Evolutionary conservation across 2,329 filamentous ascomycete species (phyloP).

Genomic region (Trichoderma arundinaceum): DNA sequence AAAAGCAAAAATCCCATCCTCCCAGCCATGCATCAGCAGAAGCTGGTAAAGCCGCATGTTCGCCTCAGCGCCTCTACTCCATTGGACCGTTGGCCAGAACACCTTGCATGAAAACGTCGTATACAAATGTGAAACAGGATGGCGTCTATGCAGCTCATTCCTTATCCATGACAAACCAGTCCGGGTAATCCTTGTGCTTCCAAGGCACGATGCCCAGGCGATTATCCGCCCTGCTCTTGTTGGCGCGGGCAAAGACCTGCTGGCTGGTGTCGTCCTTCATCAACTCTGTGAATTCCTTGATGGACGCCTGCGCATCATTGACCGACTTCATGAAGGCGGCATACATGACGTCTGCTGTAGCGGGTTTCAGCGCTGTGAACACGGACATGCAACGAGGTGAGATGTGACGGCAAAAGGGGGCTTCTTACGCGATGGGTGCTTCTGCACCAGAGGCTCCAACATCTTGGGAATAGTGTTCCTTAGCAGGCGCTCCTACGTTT

Average conservation of each 20-base stretch:
- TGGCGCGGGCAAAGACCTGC: slow-evolving; percentile 58
- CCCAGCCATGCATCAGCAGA: neutral
- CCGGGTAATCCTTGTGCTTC: slow-evolving; percentile 63
- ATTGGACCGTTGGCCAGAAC: neutral
- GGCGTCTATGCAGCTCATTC: slow-evolving; percentile 31
- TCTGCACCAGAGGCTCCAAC: slow-evolving; percentile 56
- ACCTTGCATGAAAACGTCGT: neutral
- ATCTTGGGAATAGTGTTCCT: slow-evolving; percentile 48
- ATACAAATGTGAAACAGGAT: slow-evolving; percentile 7
- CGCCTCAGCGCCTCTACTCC: slow-evolving; percentile 18
- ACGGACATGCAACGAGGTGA: neutral
- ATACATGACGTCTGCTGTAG: slow-evolving; percentile 57
- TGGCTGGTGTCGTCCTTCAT: slow-evolving; percentile 55
- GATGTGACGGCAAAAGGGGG: neutral
- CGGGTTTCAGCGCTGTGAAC: slow-evolving; percentile 2
- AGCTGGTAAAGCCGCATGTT: neutral
- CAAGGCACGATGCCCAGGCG: slow-evolving; percentile 64
- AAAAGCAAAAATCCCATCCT: neutral
- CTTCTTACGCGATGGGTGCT: slow-evolving; percentile 58
- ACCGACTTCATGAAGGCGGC: slow-evolving; percentile 55
- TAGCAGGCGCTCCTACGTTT: slow-evolving; percentile 43
- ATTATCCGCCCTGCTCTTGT: slow-evolving; percentile 59
- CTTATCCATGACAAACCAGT: slow-evolving; percentile 56
- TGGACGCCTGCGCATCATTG: slow-evolving; percentile 54
- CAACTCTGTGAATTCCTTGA: slow-evolving; percentile 57